Conservation (phyloP, 805 yeast species). For the Yarrowia sp. region DNA sequence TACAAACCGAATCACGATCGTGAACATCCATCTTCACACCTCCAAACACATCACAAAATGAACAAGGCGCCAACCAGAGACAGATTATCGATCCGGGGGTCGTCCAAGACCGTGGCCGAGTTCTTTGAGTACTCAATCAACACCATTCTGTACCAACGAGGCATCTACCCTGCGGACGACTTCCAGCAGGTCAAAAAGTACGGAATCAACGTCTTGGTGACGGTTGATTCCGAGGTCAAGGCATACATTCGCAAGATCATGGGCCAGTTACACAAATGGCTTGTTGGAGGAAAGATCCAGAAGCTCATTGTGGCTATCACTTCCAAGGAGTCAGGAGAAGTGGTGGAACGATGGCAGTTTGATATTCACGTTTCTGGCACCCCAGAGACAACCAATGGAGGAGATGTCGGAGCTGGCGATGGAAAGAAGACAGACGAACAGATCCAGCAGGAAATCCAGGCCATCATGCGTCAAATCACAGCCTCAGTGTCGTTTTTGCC, state of each 20-base stretch:
- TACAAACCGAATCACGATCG: slow-evolving; percentile 18
- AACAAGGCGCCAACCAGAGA: slow-evolving; percentile 52
- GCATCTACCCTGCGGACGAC: slow-evolving; percentile 87
- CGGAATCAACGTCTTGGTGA: slow-evolving; percentile 74
- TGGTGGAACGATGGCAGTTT: slow-evolving; percentile 88
- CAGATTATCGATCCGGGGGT: slow-evolving; percentile 72
- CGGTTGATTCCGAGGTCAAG: slow-evolving; percentile 77
- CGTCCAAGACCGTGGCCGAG: slow-evolving; percentile 79
- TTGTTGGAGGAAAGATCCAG: slow-evolving; percentile 69
- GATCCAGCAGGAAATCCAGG: slow-evolving; percentile 78
- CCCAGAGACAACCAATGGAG: slow-evolving; percentile 32
- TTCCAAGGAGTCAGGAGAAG: slow-evolving; percentile 68
- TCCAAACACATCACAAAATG: background rate
- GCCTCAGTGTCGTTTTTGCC: slow-evolving; percentile 89
- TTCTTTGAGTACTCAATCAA: slow-evolving; percentile 84
- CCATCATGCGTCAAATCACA: slow-evolving; percentile 85
- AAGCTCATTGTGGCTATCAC: slow-evolving; percentile 76
- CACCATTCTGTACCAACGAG: slow-evolving; percentile 84
- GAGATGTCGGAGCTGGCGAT: background rate
- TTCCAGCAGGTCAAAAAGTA: slow-evolving; percentile 79
- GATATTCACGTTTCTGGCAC: slow-evolving; percentile 56
- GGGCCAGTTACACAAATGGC: slow-evolving; percentile 75
- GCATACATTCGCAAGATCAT: slow-evolving; percentile 71
- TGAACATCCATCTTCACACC: background rate
- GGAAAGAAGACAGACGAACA: slow-evolving; percentile 54